Evolutionary conservation across 768 basidiomycete genomes (phyloP).

Genomic region (Coprinellus aureogranulatus): DNA sequence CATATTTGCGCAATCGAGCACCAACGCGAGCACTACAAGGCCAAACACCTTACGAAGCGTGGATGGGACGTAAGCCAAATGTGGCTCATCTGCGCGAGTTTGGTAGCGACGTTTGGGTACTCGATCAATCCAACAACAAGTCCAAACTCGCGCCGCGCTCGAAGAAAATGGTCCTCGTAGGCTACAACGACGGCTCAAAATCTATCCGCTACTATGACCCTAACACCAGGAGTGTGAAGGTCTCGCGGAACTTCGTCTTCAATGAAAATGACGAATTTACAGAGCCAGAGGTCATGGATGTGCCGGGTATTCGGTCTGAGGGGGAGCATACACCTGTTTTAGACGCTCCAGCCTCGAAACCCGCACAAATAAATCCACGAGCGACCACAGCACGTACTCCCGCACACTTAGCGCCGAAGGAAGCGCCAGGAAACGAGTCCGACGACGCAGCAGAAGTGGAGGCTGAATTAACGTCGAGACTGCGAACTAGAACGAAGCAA

Average conservation of each 20-base stretch:
- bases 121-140: background rate
- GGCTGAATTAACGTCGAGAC: too few species aligned
- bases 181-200: slow-evolving; percentile 19
- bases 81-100: slow-evolving; percentile 22
- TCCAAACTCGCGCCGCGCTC: slow-evolving; percentile 7
- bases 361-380: too few species aligned
- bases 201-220: slow-evolving; percentile 23
- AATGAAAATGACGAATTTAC: slow-evolving; percentile 15
- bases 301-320: background rate
- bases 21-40: slow-evolving; percentile 10
- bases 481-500: too few species aligned
- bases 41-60: slow-evolving; percentile 23
- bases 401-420: too few species aligned
- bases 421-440: too few species aligned
- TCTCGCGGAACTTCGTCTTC: slow-evolving; percentile 24
- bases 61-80: slow-evolving; percentile 14
- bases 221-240: slow-evolving; percentile 16
- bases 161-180: slow-evolving; percentile 10
- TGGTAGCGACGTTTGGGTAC: slow-evolving; percentile 14
- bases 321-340: background rate
- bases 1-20: slow-evolving; percentile 31
- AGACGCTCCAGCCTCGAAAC: too few species aligned
- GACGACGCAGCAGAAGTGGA: too few species aligned
- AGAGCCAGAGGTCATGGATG: slow-evolving; percentile 8
- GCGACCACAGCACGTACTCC: too few species aligned